Conservation (phyloP, 192 early-diverging fungal species). For the Coemansia reversa region DNA sequence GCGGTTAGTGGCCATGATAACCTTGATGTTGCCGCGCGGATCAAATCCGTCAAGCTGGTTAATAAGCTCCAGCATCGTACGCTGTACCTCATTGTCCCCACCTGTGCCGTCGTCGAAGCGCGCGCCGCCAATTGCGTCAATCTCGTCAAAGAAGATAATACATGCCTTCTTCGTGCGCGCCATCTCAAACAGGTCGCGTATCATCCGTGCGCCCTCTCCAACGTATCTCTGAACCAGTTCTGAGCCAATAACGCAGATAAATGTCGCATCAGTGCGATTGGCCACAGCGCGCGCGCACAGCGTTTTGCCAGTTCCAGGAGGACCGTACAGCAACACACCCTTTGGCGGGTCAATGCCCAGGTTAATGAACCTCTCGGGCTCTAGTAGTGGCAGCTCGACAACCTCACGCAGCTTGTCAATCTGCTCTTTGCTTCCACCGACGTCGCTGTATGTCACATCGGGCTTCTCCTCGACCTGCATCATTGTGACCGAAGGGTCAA, state of each 20-base stretch:
- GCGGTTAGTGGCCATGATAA: slow-evolving; percentile 98
- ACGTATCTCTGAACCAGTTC: slow-evolving; percentile 99
- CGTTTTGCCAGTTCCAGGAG: slow-evolving; percentile 96
- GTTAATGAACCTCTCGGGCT: slow-evolving; percentile 96
- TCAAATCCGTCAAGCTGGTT: slow-evolving; percentile 99
- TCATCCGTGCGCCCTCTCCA: slow-evolving; percentile 99
- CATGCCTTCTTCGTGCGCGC: slow-evolving; percentile 99
- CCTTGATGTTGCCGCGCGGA: slow-evolving; percentile 99
- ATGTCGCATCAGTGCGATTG: slow-evolving; percentile 98
- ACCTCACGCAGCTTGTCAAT: slow-evolving; percentile 99
- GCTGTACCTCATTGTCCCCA: slow-evolving; percentile 99
- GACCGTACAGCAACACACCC: slow-evolving; percentile 96
- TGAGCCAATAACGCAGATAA: slow-evolving; percentile 99
- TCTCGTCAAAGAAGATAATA: slow-evolving; percentile 99
- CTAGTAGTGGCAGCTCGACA: slow-evolving; percentile 93
- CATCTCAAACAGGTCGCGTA: slow-evolving; percentile 99
- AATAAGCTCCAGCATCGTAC: slow-evolving; percentile 99
- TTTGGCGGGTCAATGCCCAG: slow-evolving; percentile 99
- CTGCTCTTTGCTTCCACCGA: slow-evolving; percentile 99
- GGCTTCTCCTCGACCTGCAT: slow-evolving; percentile 99
- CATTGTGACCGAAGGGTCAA: slow-evolving; percentile 98
- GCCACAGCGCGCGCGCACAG: slow-evolving; percentile 97
- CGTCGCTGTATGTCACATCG: slow-evolving; percentile 98
- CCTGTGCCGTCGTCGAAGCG: slow-evolving; percentile 98
- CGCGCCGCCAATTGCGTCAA: slow-evolving; percentile 98